Percentiles rank a stretch among this genome's conserved stretches.
phyloP scores from a whole-genome alignment of 495 filamentous ascomycete species.

The Penicillium samsonianum region DNA sequence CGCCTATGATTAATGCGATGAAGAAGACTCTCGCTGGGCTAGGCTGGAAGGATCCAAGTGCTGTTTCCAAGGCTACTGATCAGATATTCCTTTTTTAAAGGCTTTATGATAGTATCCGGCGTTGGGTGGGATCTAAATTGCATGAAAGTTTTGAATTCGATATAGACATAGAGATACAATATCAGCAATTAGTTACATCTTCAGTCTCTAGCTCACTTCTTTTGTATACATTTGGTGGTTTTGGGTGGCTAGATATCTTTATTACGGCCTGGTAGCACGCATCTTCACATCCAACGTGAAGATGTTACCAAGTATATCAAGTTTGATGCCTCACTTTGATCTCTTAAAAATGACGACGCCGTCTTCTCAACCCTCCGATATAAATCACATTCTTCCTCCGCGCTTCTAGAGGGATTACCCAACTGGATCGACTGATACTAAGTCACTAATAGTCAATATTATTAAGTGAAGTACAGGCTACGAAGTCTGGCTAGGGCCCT shows the following conservation, averaged over 20 bases:
- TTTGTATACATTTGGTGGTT: too few relatives aligned
- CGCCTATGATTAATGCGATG: constrained; percentile 34
- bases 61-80: constrained; percentile 33
- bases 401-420: neutral
- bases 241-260: too few relatives aligned
- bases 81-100: constrained; percentile 33
- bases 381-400: neutral
- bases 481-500: too few relatives aligned
- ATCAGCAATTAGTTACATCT: neutral
- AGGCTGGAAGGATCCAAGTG: constrained; percentile 32
- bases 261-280: too few relatives aligned
- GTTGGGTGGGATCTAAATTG: neutral
- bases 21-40: constrained; percentile 32
- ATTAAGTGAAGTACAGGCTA: neutral
- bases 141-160: neutral
- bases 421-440: too few relatives aligned
- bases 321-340: neutral
- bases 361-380: too few relatives aligned
- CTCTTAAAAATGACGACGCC: neutral
- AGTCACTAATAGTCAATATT: neutral
- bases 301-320: too few relatives aligned
- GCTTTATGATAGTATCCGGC: neutral
- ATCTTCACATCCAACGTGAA: too few relatives aligned
- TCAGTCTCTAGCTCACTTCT: neutral
- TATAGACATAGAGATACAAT: neutral